Conservation (phyloP, 148 eudicot genomes). For the Silene uniflora region DNA sequence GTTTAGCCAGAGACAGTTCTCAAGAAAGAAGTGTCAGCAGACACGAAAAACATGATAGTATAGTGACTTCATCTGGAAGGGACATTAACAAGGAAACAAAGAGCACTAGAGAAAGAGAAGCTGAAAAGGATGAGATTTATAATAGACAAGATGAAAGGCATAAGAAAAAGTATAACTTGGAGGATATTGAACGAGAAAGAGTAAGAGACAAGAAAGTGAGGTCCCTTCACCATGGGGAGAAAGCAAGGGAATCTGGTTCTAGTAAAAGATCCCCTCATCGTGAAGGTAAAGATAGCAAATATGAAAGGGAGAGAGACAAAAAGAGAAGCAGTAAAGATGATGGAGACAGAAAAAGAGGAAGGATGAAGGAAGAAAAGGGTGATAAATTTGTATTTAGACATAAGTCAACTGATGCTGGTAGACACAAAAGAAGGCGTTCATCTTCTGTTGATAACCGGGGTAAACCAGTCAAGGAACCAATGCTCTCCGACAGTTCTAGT, state of each 20-base stretch:
- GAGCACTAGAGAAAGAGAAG: slow-evolving; percentile 37
- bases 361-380: slow-evolving; percentile 50
- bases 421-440: slow-evolving; percentile 64
- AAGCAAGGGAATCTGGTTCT: slow-evolving; percentile 52
- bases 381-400: slow-evolving; percentile 64
- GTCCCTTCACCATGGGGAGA: slow-evolving; percentile 35
- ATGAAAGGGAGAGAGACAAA: slow-evolving; percentile 47
- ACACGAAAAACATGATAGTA: slow-evolving; percentile 45
- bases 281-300: slow-evolving; percentile 51
- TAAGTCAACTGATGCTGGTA: slow-evolving; percentile 53
- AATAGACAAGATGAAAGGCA: slow-evolving; percentile 51
- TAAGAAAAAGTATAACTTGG: slow-evolving; percentile 35
- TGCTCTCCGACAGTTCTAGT: slow-evolving; percentile 48
- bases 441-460: slow-evolving; percentile 59
- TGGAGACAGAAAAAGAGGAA: slow-evolving; percentile 48
- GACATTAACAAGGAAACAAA: slow-evolving; percentile 36
- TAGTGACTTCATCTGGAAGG: slow-evolving; percentile 42
- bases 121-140: slow-evolving; percentile 44
- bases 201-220: slow-evolving; percentile 48
- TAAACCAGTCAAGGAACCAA: slow-evolving; percentile 49
- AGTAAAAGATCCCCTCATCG: slow-evolving; percentile 46
- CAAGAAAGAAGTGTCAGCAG: slow-evolving; percentile 39
- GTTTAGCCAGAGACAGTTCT: slow-evolving; percentile 37
- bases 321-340: slow-evolving; percentile 53
- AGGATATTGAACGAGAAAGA: slow-evolving; percentile 50